These are phyloP conservation scores for Magnaporthiopsis incrustans DNA, from an alignment of 2,329 filamentous ascomycete genomes.

Conservation along the genomic window DNA sequence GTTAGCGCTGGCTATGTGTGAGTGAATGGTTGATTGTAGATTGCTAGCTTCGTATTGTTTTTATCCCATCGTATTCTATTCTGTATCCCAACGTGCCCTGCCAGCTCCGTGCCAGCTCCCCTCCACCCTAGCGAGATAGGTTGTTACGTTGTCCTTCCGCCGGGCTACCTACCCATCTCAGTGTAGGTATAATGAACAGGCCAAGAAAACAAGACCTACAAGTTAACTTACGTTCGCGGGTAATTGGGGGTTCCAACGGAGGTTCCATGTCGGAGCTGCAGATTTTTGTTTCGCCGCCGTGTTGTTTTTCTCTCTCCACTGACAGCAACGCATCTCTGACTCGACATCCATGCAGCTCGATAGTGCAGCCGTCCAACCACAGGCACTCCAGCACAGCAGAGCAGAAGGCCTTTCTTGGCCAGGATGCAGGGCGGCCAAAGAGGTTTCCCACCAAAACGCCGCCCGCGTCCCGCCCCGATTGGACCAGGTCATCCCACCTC, in stretches of 20 bases:
- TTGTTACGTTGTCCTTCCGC: background rate
- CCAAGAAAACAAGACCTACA: too few species aligned
- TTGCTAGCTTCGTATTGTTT: background rate
- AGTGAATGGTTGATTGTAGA: background rate
- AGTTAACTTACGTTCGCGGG: too few species aligned
- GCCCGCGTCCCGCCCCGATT: background rate
- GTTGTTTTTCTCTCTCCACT: background rate
- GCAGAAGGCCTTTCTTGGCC: background rate
- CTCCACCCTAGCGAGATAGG: too few species aligned
- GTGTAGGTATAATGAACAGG: too few species aligned
- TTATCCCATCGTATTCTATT: background rate
- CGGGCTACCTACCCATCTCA: background rate
- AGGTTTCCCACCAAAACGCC: background rate
- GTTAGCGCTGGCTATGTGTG: background rate
- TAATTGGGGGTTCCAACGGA: too few species aligned
- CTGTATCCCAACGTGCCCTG: background rate
- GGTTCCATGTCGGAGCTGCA: too few species aligned
- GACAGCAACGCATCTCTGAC: background rate
- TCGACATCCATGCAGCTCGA: background rate
- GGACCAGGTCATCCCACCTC: background rate
- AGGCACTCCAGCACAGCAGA: background rate
- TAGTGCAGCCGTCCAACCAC: background rate
- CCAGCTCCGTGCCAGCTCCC: too few species aligned
- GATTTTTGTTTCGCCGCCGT: too few species aligned
- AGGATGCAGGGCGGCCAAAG: background rate